Base-by-base conservation (phyloP, 2,329 filamentous ascomycete genomes). In the Coleophoma cylindrospora region DNA sequence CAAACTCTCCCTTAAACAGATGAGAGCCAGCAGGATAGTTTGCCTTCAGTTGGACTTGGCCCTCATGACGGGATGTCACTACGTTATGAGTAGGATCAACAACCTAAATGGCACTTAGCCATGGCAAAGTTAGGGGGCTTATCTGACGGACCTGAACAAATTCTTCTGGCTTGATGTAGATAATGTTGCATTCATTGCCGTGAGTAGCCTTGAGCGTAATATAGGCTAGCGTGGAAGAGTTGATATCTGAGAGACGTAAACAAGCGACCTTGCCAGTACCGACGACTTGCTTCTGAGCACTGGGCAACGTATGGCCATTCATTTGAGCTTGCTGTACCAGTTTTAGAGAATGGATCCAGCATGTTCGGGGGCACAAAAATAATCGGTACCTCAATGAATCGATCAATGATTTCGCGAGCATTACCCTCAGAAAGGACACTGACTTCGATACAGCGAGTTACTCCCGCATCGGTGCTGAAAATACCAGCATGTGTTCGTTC, bases 41-140 rank as follows among this genome's bases (percentile, higher is more conserved):
- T 21, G 77, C 74, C n/a, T 71, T 73, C 11, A 83, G 62, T 50
- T 73, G 67, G 37, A 83, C 62, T 59, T 83, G 77, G 15, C 78
- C 81, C 65, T 84, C 80, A 54, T 78, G 74, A 32, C 34, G 19
- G 15, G 43, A 45, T 12, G 44, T 63, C 33, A 66, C 63, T 40
- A 60, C 54, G 19, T 59, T 56, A 7, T 61, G 59, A 12, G 54
- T 57, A 10, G 64, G 64, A 19, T 62, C 61, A 34, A 67, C 50
- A 15, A 63, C 50, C 66, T 70, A 27, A 27, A 10, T 10, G 27
- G 27, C 19, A 2, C 7, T 27, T 27, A 27, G 27, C 9, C 6
- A 3, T 27, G 9, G 27, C 7, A 10, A 27, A 27, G 27, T 27
- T 27, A 10, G 27, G 9, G 27, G 27, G 27, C 6, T 27, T 10